Conservation (phyloP, 2,329 filamentous ascomycete genomes). For the Alternaria triticina region DNA sequence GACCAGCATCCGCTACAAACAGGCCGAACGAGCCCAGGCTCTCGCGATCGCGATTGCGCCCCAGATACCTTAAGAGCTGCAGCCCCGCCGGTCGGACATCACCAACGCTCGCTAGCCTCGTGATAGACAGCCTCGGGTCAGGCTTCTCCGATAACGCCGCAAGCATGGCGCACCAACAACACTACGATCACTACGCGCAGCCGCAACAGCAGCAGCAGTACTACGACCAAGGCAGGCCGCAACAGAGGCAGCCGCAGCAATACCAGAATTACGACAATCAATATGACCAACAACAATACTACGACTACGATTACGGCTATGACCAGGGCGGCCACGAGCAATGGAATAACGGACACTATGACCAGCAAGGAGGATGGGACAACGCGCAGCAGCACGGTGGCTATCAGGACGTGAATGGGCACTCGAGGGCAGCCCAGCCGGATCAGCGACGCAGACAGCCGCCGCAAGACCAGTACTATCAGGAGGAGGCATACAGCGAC, state of each 20-base stretch:
- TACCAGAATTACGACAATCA: conserved; percentile 38
- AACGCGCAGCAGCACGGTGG: conserved; percentile 32
- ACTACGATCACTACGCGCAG: conserved; percentile 43
- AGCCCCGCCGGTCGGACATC: conserved; percentile 27
- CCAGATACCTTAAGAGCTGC: conserved; percentile 18
- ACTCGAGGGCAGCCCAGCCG: conserved; percentile 23
- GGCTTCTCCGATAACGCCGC: conserved; percentile 22
- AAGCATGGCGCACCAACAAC: conserved; percentile 52
- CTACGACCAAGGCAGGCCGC: conserved; percentile 31
- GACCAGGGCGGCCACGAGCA: conserved; percentile 43
- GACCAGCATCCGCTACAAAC: conserved; percentile 11
- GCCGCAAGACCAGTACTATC: conserved; percentile 31
- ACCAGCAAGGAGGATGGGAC: conserved; percentile 40
- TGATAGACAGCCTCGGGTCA: conserved; percentile 23
- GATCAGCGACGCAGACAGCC: conserved; percentile 22
- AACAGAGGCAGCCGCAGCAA: conserved; percentile 28
- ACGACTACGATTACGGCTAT: conserved; percentile 44
- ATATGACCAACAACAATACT: conserved; percentile 39
- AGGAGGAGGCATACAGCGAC: conserved; percentile 36
- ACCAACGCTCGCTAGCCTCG: conserved; percentile 28
- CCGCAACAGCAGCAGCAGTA: conserved; percentile 45
- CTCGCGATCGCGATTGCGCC: conserved; percentile 3
- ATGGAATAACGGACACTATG: conserved; percentile 45
- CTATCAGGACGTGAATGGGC: conserved; percentile 33
- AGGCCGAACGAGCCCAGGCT: conserved; percentile 16